Evolutionary conservation across 345 rosid species (phyloP).

Genomic region (Eucalyptus curtisii): DNA sequence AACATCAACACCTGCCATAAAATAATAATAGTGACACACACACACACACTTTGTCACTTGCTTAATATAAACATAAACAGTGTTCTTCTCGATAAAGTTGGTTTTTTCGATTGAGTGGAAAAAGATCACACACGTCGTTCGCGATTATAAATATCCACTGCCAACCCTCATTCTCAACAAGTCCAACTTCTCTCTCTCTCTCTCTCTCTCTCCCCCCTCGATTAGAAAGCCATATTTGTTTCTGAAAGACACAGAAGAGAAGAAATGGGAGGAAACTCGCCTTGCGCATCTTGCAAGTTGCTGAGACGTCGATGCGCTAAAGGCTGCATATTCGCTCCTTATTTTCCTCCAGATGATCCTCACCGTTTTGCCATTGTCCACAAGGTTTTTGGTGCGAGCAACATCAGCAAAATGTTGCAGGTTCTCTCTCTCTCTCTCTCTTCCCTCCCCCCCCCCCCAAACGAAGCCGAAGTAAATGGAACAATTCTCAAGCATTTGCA

Average conservation of each 20-base stretch:
- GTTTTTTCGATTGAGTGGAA: not conserved
- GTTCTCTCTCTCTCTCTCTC: not conserved
- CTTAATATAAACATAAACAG: not conserved
- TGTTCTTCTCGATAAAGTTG: not conserved
- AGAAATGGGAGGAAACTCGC: conserved; percentile 1
- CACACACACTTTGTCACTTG: not conserved
- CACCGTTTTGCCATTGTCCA: conserved; percentile 15
- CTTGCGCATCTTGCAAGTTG: conserved; percentile 15
- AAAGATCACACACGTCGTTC: not conserved
- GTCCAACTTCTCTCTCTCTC: not conserved
- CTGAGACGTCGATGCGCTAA: conserved; percentile 14
- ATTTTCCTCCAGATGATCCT: conserved; percentile 10
- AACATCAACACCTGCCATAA: not conserved
- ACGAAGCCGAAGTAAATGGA: not conserved
- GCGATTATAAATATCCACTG: not conserved
- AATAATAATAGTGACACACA: not conserved
- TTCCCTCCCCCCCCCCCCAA: not conserved
- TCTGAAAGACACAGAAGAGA: not conserved
- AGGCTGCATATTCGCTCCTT: conserved; percentile 10
- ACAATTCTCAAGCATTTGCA: not conserved
- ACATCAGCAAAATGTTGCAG: conserved; percentile 15
- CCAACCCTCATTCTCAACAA: not conserved
- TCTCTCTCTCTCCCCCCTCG: not conserved
- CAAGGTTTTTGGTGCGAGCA: conserved; percentile 17
- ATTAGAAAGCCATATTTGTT: not conserved